A percentile compares a stretch with the other conserved stretches of the same genome.
Evolutionary conservation across 106 monocot genomes (phyloP).

Genomic region (Apostasia shenzhenica): DNA sequence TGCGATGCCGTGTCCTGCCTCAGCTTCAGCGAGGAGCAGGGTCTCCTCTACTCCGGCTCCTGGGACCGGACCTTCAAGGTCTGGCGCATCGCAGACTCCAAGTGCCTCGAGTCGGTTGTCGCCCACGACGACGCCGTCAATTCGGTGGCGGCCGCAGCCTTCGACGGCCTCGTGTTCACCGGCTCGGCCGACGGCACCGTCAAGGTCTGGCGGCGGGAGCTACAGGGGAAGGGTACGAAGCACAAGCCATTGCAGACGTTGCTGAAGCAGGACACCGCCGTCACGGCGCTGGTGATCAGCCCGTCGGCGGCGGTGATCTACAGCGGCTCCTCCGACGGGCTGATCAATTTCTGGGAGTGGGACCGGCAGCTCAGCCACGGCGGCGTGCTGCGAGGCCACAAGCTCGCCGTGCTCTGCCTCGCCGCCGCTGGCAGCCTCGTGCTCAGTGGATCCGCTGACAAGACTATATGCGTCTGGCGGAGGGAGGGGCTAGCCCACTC

Average conservation of each 20-base stretch:
- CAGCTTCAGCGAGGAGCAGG: conserved; percentile 19
- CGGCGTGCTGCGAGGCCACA: conserved; percentile 17
- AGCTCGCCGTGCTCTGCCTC: conserved; percentile 19
- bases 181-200: conserved; percentile 36
- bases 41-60: conserved; percentile 40
- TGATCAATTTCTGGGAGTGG: conserved; percentile 55
- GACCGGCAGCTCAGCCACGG: conserved; percentile 21
- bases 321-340: conserved; percentile 50
- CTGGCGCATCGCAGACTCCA: conserved; percentile 35
- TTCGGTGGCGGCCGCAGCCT: conserved; percentile 7
- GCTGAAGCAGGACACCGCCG: conserved; percentile 52
- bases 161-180: conserved; percentile 16
- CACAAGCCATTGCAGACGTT: conserved; percentile 25
- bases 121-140: conserved; percentile 38
- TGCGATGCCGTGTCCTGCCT: conserved; percentile 44
- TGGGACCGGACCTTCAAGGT: conserved; percentile 52
- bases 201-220: conserved; percentile 30
- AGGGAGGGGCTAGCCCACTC: conserved; percentile 28
- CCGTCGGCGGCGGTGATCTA: conserved; percentile 22
- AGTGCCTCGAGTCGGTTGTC: conserved; percentile 32
- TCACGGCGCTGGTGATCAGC: conserved; percentile 38
- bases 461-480: conserved; percentile 39
- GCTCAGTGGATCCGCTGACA: conserved; percentile 34
- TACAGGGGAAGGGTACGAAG: conserved; percentile 6
- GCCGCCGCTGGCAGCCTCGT: conserved; percentile 16